These are phyloP conservation scores for Mucor circinelloides DNA, from an alignment of 371 early-diverging fungal genomes.

Conservation along the genomic window DNA sequence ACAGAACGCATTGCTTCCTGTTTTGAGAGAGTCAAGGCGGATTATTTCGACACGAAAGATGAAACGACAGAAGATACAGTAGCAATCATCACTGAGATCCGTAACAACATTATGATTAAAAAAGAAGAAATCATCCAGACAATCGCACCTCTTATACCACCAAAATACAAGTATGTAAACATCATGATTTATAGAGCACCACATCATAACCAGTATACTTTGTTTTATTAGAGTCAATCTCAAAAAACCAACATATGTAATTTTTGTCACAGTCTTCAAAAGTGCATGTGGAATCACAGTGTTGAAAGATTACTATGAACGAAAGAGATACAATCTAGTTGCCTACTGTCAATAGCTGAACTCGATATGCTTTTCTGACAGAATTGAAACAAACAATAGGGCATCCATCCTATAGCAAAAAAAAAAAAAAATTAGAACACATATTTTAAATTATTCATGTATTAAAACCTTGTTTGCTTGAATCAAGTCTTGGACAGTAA, in stretches of 20 bases:
- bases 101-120: constrained; percentile 48
- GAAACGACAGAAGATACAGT: constrained; percentile 26
- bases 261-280: constrained; percentile 56
- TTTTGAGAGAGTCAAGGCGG: constrained; percentile 34
- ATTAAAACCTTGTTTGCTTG: constrained; percentile 43
- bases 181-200: neutral
- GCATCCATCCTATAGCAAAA: constrained; percentile 21
- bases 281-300: constrained; percentile 57
- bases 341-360: constrained; percentile 22
- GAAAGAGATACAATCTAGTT: constrained; percentile 50
- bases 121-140: constrained; percentile 42
- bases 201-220: neutral
- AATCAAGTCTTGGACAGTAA: constrained; percentile 49
- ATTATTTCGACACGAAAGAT: constrained; percentile 20
- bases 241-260: constrained; percentile 46
- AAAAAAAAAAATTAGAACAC: neutral
- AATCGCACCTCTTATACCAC: constrained; percentile 47
- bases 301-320: constrained; percentile 44
- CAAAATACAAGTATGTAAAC: constrained; percentile 30
- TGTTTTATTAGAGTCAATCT: constrained; percentile 40
- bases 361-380: constrained; percentile 50
- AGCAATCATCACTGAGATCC: constrained; percentile 51
- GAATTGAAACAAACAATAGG: constrained; percentile 59
- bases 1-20: constrained; percentile 42
- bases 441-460: neutral